Percentiles rank a stretch among this genome's conserved stretches.
Conservation (phyloP, 208 protist genomes). For the Lotmaria passim region DNA sequence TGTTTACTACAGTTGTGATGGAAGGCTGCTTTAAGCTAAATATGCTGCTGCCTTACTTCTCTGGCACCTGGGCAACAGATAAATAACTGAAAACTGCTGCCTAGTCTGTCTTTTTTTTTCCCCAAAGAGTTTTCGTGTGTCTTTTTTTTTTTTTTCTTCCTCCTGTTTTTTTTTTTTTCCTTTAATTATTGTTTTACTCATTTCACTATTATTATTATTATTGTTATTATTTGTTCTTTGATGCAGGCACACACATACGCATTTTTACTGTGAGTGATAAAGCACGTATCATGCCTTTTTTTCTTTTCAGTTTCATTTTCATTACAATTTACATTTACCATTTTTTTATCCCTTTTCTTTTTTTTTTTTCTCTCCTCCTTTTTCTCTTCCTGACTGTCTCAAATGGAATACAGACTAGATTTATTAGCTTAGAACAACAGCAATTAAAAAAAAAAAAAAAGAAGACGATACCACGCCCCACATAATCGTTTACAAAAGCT, state of each 20-base stretch:
- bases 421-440: background rate
- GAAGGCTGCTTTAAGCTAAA: no score
- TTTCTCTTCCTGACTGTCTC: background rate
- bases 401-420: background rate
- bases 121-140: background rate
- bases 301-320: background rate
- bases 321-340: background rate
- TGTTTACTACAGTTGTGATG: no score
- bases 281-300: background rate
- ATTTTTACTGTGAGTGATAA: no score
- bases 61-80: no score
- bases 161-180: constrained; percentile 20
- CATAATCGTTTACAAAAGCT: no score
- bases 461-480: no score
- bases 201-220: background rate
- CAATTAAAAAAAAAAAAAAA: background rate
- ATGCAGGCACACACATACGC: no score
- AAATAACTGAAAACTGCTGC: background rate
- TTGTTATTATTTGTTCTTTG: background rate
- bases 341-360: constrained; percentile 4
- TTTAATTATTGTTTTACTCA: background rate
- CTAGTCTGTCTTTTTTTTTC: background rate
- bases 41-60: no score
- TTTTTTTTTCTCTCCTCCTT: constrained; percentile 8
- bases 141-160: background rate